Conservation (phyloP, 805 yeast genomes). For the Kodamaea neixiangensis region DNA sequence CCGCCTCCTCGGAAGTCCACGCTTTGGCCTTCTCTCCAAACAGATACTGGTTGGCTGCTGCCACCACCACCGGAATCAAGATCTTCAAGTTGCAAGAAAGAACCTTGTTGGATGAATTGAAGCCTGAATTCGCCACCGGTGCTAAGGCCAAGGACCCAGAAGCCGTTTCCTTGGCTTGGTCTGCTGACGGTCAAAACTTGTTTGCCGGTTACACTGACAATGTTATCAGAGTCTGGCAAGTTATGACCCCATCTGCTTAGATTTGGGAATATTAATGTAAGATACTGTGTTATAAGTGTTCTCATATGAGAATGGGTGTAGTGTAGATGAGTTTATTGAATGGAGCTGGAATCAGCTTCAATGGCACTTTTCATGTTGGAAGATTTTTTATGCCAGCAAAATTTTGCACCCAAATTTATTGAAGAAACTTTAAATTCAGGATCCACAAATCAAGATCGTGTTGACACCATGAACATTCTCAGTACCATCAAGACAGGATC, state of each 20-base stretch:
- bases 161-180: conserved; percentile 98
- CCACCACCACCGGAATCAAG: conserved; percentile 97
- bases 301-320: neutral
- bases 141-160: conserved; percentile 96
- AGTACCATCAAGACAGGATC: too few species aligned
- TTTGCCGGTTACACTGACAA: conserved; percentile 99
- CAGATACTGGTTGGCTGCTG: conserved; percentile 99
- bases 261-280: conserved; percentile 8
- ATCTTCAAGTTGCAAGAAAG: conserved; percentile 97
- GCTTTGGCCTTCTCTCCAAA: conserved; percentile 99
- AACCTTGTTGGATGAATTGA: conserved; percentile 92
- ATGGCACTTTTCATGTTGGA: too few species aligned
- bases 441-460: too few species aligned
- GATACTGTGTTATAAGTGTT: neutral
- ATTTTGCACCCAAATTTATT: too few species aligned
- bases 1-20: conserved; percentile 94
- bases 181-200: conserved; percentile 99
- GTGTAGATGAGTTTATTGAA: neutral
- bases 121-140: conserved; percentile 90
- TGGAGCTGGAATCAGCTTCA: neutral
- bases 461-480: too few species aligned
- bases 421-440: too few species aligned
- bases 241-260: conserved; percentile 79
- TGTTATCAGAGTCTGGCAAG: conserved; percentile 99
- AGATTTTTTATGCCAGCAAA: too few species aligned